phyloP scores from a whole-genome alignment of 2,329 filamentous ascomycete species.

The Penicillium rolfsii region DNA sequence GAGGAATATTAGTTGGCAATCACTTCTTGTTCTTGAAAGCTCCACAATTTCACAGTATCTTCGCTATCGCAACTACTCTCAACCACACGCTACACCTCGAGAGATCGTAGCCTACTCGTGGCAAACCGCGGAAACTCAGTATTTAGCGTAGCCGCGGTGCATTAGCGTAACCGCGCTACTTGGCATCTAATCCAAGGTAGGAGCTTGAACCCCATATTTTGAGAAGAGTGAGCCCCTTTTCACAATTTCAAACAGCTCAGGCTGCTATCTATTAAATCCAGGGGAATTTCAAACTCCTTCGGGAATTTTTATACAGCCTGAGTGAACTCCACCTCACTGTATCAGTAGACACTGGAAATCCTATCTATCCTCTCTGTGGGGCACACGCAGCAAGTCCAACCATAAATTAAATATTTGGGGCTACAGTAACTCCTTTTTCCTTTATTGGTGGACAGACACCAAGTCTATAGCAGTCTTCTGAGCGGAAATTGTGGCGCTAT shows the following conservation, averaged over 20 bases:
- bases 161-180: constrained; percentile 11
- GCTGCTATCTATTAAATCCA: neutral
- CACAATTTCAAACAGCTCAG: neutral
- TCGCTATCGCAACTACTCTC: no score
- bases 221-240: neutral
- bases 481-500: neutral
- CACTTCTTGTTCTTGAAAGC: neutral
- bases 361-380: neutral
- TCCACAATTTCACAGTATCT: no score
- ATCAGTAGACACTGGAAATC: neutral
- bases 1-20: neutral
- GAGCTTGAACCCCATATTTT: neutral
- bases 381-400: neutral
- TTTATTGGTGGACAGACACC: neutral
- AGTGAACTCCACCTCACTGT: neutral
- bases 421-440: neutral
- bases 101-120: neutral
- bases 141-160: constrained; percentile 20
- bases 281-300: constrained; percentile 3
- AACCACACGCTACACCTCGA: neutral
- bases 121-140: neutral
- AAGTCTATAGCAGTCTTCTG: neutral
- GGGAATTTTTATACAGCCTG: neutral
- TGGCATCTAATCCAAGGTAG: neutral
- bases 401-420: neutral